A percentile compares a stretch with the other conserved stretches of the same genome.
phyloP scores from a whole-genome alignment of 108 stramenopile species.

The Chaetoceros tenuissimus region DNA sequence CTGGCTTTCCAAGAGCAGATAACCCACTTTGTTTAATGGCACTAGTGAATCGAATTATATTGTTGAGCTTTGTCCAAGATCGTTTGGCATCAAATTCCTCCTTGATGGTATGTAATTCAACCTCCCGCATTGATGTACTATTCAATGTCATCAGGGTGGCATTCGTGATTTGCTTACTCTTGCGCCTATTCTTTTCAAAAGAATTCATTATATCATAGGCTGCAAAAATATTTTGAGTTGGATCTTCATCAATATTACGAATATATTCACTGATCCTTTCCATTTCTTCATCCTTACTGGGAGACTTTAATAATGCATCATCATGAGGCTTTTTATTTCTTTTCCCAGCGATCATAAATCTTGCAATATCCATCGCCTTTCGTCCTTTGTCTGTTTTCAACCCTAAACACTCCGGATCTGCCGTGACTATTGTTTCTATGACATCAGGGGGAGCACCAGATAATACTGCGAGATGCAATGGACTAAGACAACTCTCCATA shows the following conservation, averaged over 20 bases:
- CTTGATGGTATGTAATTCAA: no score
- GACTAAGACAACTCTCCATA: not conserved
- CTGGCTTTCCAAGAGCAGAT: slow-evolving; percentile 38
- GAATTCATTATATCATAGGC: not conserved
- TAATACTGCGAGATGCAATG: not conserved
- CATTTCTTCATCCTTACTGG: not conserved
- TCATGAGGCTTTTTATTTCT: not conserved
- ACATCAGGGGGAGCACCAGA: not conserved
- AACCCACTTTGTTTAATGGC: not conserved
- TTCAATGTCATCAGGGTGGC: not conserved
- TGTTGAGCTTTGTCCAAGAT: not conserved
- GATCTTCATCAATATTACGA: not conserved
- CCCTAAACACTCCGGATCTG: not conserved
- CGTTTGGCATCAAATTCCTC: not conserved
- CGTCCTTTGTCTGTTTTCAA: not conserved
- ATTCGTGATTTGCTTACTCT: not conserved
- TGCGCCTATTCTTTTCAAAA: not conserved
- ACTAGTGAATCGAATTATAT: not conserved
- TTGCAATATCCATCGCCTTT: not conserved
- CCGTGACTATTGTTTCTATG: not conserved
- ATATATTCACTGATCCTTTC: not conserved
- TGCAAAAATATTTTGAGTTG: not conserved
- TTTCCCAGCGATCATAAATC: not conserved
- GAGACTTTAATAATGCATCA: not conserved
- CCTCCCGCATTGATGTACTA: not conserved